Evolutionary conservation across 192 early-diverging fungal species (phyloP).

Genomic region (Rhizophagus clarus): DNA sequence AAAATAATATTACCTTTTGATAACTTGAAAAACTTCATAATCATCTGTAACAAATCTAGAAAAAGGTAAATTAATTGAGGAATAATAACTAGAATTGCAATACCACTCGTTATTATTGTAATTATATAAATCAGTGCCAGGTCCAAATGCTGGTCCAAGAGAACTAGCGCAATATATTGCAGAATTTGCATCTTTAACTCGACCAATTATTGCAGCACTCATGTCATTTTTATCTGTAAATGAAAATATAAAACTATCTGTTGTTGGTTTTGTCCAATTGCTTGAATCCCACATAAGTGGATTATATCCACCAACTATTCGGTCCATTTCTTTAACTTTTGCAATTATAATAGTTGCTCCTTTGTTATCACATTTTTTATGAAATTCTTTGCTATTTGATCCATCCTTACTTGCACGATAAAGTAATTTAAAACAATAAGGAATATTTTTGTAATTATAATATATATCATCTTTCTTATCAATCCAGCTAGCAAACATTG

Average conservation of each 20-base stretch:
- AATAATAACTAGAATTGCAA: no score
- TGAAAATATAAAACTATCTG: neutral
- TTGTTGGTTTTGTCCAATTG: neutral
- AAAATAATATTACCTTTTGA: no score
- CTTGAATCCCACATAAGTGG: no score
- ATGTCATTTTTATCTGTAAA: neutral
- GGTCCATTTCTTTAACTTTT: no score
- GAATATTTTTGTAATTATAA: neutral
- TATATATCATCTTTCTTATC: neutral
- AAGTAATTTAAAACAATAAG: neutral
- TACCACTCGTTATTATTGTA: no score
- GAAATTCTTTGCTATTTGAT: no score
- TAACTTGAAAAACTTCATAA: no score
- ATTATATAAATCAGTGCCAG: neutral
- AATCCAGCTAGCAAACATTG: neutral
- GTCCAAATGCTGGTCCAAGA: neutral
- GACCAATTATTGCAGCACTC: neutral
- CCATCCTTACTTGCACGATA: slow-evolving; percentile 5
- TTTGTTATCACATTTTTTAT: no score
- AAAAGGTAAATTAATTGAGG: no score
- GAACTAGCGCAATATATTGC: neutral
- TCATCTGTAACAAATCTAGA: no score
- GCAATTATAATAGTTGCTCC: no score
- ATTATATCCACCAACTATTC: no score
- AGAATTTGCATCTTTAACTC: neutral